phyloP scores from a whole-genome alignment of 2,329 filamentous ascomycete species.

The Bipolaris gigantea region DNA sequence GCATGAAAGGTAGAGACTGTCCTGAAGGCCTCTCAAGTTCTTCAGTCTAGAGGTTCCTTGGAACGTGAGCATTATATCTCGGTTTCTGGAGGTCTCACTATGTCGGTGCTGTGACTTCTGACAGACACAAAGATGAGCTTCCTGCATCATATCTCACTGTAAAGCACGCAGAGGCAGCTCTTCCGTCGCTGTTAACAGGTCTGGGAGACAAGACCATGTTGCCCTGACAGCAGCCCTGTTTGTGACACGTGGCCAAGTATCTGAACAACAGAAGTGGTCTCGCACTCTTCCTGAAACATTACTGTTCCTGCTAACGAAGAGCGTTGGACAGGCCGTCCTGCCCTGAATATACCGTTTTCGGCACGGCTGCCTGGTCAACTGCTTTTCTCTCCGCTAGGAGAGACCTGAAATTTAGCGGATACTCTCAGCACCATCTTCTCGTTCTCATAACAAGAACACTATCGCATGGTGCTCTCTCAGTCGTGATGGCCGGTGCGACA shows the following conservation, averaged over 20 bases:
- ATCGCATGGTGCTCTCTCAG: background rate
- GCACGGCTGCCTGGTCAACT: background rate
- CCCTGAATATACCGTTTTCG: background rate
- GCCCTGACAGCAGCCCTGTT: background rate
- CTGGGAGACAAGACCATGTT: background rate
- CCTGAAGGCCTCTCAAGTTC: background rate
- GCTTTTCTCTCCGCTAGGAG: background rate
- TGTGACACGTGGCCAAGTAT: background rate
- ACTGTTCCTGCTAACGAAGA: background rate
- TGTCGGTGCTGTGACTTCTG: background rate
- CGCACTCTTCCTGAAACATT: background rate
- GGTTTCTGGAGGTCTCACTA: background rate
- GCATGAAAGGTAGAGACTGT: no score
- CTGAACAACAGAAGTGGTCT: background rate
- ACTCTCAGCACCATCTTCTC: background rate
- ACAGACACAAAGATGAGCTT: background rate
- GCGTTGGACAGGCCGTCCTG: background rate
- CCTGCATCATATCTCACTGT: background rate
- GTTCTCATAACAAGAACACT: background rate
- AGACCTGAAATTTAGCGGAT: no score
- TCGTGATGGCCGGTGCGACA: constrained; percentile 3
- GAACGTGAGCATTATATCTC: background rate
- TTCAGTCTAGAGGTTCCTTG: background rate
- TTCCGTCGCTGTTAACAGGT: background rate
- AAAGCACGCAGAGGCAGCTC: background rate